phyloP scores from a whole-genome alignment of 495 filamentous ascomycete genomes.

The Entonaema liquescens region DNA sequence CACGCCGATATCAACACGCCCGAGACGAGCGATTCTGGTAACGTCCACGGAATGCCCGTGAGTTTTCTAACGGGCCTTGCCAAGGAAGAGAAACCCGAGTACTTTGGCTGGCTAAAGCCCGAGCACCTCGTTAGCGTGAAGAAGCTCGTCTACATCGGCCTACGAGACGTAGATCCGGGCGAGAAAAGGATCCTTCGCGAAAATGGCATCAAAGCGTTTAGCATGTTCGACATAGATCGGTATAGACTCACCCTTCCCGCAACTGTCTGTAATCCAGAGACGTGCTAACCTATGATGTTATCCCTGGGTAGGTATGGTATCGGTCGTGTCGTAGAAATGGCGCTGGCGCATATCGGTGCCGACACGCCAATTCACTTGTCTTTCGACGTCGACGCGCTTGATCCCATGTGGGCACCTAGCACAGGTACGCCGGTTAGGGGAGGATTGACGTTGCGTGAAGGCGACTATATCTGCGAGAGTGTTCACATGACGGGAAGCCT shows the following conservation, averaged over 20 bases:
- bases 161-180: slow-evolving; percentile 88
- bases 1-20: slow-evolving; percentile 98
- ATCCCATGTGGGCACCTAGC: slow-evolving; percentile 94
- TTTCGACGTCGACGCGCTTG: slow-evolving; percentile 96
- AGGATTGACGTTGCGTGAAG: slow-evolving; percentile 93
- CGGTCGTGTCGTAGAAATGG: slow-evolving; percentile 97
- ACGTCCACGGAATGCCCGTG: slow-evolving; percentile 98
- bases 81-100: slow-evolving; percentile 71
- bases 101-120: slow-evolving; percentile 87
- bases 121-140: slow-evolving; percentile 67
- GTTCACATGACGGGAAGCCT: slow-evolving; percentile 93
- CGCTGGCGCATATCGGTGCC: slow-evolving; percentile 87
- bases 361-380: slow-evolving; percentile 97
- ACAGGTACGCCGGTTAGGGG: slow-evolving; percentile 96
- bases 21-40: slow-evolving; percentile 87
- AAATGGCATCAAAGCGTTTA: slow-evolving; percentile 92
- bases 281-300: slow-evolving; percentile 20
- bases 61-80: slow-evolving; percentile 89
- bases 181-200: slow-evolving; percentile 92
- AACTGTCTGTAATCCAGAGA: not conserved
- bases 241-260: slow-evolving; percentile 45
- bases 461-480: slow-evolving; percentile 97
- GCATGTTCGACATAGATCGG: slow-evolving; percentile 97
- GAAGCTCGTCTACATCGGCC: slow-evolving; percentile 96
- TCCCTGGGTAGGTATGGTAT: slow-evolving; percentile 74